Percentiles rank a stretch among this genome's conserved stretches.
These are phyloP conservation scores for Hypoxylon lienhwacheense DNA, from an alignment of 495 filamentous ascomycete species.

Conservation along the genomic window DNA sequence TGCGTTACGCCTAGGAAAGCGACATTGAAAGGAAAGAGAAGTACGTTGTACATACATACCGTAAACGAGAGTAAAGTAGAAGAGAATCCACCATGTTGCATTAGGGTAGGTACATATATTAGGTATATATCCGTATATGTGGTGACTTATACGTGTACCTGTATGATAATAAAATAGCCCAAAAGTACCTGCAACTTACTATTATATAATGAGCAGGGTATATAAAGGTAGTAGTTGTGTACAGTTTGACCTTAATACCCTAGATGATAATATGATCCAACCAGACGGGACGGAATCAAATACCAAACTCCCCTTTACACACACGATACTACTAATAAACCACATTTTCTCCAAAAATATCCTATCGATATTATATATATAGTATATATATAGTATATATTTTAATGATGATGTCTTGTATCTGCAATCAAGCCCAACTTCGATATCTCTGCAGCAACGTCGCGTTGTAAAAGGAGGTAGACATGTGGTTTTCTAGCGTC, in stretches of 20 bases:
- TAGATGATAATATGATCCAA: slow-evolving; percentile 22
- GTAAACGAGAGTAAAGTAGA: too few relatives aligned
- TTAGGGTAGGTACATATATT: not conserved
- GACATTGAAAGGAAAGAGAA: not conserved
- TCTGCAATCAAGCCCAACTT: slow-evolving; percentile 25
- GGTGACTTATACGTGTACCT: not conserved
- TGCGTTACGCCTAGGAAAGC: slow-evolving; percentile 8
- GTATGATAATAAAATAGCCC: not conserved
- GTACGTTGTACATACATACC: not conserved
- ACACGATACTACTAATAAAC: too few relatives aligned
- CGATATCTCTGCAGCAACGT: slow-evolving; percentile 19
- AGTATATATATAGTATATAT: too few relatives aligned
- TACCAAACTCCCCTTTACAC: slow-evolving; percentile 8
- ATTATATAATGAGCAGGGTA: too few relatives aligned
- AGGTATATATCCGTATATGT: not conserved
- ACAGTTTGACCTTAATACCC: too few relatives aligned
- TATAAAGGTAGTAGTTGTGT: too few relatives aligned
- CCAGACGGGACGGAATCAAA: slow-evolving; percentile 23
- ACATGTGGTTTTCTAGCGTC: slow-evolving; percentile 23
- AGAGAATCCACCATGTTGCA: too few relatives aligned
- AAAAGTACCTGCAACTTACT: too few relatives aligned
- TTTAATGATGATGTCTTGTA: slow-evolving; percentile 2
- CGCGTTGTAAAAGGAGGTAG: slow-evolving; percentile 11
- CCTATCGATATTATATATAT: too few relatives aligned
- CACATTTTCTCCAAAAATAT: slow-evolving; percentile 21